Conservation (phyloP, 148 eudicot species). For the Pharnaceum exiguum region DNA sequence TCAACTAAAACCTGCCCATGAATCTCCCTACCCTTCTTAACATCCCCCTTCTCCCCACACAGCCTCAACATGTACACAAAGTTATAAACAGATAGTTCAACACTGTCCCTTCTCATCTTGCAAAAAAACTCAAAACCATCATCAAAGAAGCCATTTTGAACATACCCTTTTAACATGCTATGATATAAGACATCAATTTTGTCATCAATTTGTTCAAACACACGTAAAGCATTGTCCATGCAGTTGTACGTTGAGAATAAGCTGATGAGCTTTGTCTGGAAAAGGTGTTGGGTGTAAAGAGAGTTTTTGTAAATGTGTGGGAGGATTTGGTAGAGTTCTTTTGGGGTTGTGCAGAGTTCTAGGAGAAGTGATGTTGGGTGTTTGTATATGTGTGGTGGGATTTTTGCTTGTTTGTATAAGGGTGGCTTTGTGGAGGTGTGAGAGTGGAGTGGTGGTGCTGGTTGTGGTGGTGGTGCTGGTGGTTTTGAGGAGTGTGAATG, state of each 20-base stretch:
- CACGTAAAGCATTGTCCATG: slow-evolving; percentile 52
- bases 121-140: slow-evolving; percentile 37
- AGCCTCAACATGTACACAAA: slow-evolving; percentile 62
- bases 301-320: slow-evolving; percentile 58
- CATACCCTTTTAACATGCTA: slow-evolving; percentile 36
- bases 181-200: slow-evolving; percentile 21
- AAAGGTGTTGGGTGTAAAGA: slow-evolving; percentile 51
- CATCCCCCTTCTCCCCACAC: slow-evolving; percentile 50
- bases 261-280: slow-evolving; percentile 72
- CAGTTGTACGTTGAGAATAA: slow-evolving; percentile 52
- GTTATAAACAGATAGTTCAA: slow-evolving; percentile 51
- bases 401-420: slow-evolving; percentile 43
- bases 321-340: slow-evolving; percentile 51
- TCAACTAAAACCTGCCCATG: slow-evolving; percentile 51
- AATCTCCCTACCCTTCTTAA: slow-evolving; percentile 53
- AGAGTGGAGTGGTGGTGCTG: slow-evolving; percentile 1
- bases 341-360: slow-evolving; percentile 54
- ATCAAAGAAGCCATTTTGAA: slow-evolving; percentile 27
- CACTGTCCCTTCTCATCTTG: slow-evolving; percentile 49
- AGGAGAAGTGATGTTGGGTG: slow-evolving; percentile 77
- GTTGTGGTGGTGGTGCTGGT: background rate
- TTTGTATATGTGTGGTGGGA: slow-evolving; percentile 57
- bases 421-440: slow-evolving; percentile 18
- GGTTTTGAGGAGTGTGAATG: slow-evolving; percentile 8
- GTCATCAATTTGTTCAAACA: slow-evolving; percentile 46